Evolutionary conservation across 345 rosid species (phyloP), one percentile per base, ranked within the genome.

Genomic region (Lagerstroemia speciosa): DNA sequence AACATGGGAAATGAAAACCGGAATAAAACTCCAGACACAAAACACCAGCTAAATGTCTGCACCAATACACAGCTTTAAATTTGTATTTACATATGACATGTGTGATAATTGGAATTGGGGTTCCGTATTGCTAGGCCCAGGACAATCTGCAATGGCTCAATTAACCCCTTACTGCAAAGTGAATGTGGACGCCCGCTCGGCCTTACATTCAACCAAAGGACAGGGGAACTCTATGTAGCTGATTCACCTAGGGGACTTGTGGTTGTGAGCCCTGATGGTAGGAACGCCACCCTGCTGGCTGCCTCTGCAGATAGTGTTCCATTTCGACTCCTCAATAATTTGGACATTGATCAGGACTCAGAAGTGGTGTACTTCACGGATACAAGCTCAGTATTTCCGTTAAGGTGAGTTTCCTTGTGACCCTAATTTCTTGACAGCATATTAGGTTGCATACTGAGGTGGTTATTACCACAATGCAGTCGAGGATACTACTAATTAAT

Each of bases 181-280:
- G 12, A 8, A 17, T 79, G 78, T 26, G 76, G 74, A 1, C 37
- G 77, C 37, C 77, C 82, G 37, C 45, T 73, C 16, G 78, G 83
- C 12, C 31, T 76, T 24, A 72, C 57, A 1, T 67, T 70, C 64
- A 22, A 46, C 55, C 0, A 6, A 6, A 26, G 16, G 22, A 71
- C 78, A 10, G 57, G 73, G 36, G 45, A 71, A 30, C 75, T 73
- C 32, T 73, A 2, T 31, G 58, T 73, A 0, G 75, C 73, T 0
- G 72, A 79, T 66, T 70, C 69, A 26, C 34, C 60, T 36, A 26
- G 6, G 5, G 71, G 73, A 24, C 77, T 76, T 14, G 11, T 67
- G 63, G 60, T 67, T 17, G 77, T 33, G 6, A 34, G 48, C 38
- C 22, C 53, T 26, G 52, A 40, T 29, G 79, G 79, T 22, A 40